Base-by-base conservation (phyloP, 495 filamentous ascomycete species). In the Hypoxylon intermedium region DNA sequence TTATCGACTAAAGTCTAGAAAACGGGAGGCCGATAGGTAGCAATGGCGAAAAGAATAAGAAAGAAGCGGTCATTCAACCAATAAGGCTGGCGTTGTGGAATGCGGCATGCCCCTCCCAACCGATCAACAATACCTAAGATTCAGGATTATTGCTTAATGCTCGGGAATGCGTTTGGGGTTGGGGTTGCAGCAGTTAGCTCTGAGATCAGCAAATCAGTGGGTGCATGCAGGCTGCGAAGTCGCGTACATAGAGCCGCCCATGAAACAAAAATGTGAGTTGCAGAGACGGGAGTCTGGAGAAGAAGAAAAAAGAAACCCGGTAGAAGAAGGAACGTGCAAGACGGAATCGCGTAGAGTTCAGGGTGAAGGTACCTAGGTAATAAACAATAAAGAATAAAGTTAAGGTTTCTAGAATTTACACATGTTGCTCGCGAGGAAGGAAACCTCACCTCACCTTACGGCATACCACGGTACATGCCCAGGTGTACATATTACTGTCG, bases 101-200 rank as follows among this genome's bases (percentile, higher is more conserved):
- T 58, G 60, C 60, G n/a, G n/a, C n/a, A n/a, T n/a, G 54, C 58
- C 49, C 40, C 60, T 59, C n/a, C 9, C 61, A 41, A 65, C 36
- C 30, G 55, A 65, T 59, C 61, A 65, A 65, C 50, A 59, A 51
- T 51, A n/a, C n/a, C n/a, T n/a, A 36, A 63, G 53, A 58, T 59
- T 59, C 55, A 59, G 61, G 61, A 43, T 51, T 65, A 43, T 36
- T 50, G 60, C 53, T 63, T 41, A 65, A 59, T 65, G 55, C 58
- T 41, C 40, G 43, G 54, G 53, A 64, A 64, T 54, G 36, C n/a
- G 7, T 37, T 15, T 5, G 44, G 40, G 49, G 13, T 40, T 13
- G 3, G 50, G 40, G 49, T 34, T 42, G 45, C 37, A 40, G 55
- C 45, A 36, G 38, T 52, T 6, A 51, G 44, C 44, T 47, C 45